Evolutionary conservation across 2,329 filamentous ascomycete species (phyloP).

Genomic region (Lachnum nothofagi): DNA sequence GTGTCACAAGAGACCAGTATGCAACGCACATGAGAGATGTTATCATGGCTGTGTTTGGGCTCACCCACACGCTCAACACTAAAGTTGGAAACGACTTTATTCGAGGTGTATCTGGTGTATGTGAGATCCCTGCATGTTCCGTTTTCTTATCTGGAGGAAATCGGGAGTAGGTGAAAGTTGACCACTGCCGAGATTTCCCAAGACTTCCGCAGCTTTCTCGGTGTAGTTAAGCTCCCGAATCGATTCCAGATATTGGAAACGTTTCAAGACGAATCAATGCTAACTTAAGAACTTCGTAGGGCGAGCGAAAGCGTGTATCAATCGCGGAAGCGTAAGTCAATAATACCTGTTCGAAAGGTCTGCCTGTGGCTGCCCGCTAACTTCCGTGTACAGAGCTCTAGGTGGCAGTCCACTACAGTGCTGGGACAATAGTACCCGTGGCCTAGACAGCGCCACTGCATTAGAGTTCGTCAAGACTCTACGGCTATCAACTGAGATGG

Average conservation of each 20-base stretch:
- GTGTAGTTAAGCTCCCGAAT: too few relatives aligned
- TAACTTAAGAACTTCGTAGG: too few relatives aligned
- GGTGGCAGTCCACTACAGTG: conserved; percentile 56
- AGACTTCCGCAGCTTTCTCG: too few relatives aligned
- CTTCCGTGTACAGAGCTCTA: conserved; percentile 29
- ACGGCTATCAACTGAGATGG: conserved; percentile 59
- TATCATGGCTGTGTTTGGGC: conserved; percentile 63
- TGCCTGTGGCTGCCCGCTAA: background rate
- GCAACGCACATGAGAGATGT: conserved; percentile 50
- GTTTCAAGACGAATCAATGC: too few relatives aligned
- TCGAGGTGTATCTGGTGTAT: conserved; percentile 64
- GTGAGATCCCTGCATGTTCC: too few relatives aligned
- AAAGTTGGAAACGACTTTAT: conserved; percentile 72
- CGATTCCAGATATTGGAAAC: too few relatives aligned
- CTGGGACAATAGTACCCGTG: conserved; percentile 70
- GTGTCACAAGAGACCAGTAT: conserved; percentile 55
- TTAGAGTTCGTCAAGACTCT: conserved; percentile 66
- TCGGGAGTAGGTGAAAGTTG: too few relatives aligned
- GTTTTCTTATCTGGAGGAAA: too few relatives aligned
- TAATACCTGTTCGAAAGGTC: conserved; percentile 30
- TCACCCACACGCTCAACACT: conserved; percentile 66
- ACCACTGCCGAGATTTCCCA: too few relatives aligned
- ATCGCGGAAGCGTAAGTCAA: conserved; percentile 64
- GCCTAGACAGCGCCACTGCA: conserved; percentile 68
- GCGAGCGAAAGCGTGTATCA: conserved; percentile 73